These are phyloP conservation scores for Globisporangium abappressorium DNA, from an alignment of 352 stramenopile genomes.

Conservation along the genomic window DNA sequence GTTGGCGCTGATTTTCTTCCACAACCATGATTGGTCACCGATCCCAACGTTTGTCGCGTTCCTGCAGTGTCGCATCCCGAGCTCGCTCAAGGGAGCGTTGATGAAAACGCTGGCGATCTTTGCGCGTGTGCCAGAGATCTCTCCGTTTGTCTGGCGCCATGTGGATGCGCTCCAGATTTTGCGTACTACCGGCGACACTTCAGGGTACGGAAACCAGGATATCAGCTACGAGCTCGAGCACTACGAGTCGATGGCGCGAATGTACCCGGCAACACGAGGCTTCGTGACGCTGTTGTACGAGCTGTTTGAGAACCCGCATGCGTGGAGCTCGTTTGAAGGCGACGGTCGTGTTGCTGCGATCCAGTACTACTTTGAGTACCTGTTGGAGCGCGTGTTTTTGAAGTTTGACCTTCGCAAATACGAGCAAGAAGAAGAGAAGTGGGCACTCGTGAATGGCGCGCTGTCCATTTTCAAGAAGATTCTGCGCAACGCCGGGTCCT, in stretches of 20 bases:
- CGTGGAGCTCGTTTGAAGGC: conserved; percentile 72
- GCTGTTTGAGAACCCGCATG: conserved; percentile 72
- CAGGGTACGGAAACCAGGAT: conserved; percentile 64
- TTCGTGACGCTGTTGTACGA: conserved; percentile 75
- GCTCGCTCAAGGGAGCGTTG: conserved; percentile 76
- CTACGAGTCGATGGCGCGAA: conserved; percentile 73
- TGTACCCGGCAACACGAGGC: conserved; percentile 75
- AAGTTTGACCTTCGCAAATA: conserved; percentile 87
- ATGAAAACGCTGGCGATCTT: conserved; percentile 85
- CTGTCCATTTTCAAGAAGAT: conserved; percentile 82
- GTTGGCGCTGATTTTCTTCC: conserved; percentile 80
- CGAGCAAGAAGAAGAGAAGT: conserved; percentile 81
- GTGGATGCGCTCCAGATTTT: conserved; percentile 83
- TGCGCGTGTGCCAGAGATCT: conserved; percentile 72
- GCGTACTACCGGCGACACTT: conserved; percentile 62
- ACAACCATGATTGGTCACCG: conserved; percentile 83
- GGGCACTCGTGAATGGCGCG: conserved; percentile 65
- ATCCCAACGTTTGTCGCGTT: conserved; percentile 83
- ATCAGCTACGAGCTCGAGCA: conserved; percentile 86
- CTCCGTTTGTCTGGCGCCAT: conserved; percentile 81
- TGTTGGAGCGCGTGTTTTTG: conserved; percentile 78
- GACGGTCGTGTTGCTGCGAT: conserved; percentile 74
- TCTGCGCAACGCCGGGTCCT: conserved; percentile 44
- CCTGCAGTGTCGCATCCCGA: conserved; percentile 79
- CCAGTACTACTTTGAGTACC: conserved; percentile 83